phyloP scores from a whole-genome alignment of 441 rosid species.

The Metrosideros polymorpha region DNA sequence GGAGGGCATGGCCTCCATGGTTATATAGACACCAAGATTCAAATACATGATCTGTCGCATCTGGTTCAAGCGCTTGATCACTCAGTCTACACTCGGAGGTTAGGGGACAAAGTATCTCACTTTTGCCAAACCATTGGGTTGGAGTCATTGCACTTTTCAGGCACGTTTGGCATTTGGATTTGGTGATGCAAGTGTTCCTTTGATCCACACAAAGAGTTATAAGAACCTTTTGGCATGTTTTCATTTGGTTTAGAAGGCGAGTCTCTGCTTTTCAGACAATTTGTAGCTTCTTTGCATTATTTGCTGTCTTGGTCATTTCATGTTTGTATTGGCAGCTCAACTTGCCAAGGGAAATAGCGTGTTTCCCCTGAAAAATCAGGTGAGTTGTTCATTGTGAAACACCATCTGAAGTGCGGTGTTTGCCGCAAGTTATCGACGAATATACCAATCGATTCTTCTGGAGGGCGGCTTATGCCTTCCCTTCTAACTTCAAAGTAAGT shows the following conservation, averaged over 20 bases:
- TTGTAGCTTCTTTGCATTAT: background rate
- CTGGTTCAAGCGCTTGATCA: background rate
- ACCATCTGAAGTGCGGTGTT: background rate
- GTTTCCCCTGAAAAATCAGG: background rate
- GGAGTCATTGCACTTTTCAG: background rate
- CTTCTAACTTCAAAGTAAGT: background rate
- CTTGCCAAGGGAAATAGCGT: background rate
- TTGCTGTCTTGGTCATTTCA: background rate
- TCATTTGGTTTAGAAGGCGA: background rate
- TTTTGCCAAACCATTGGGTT: background rate
- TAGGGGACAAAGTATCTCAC: background rate
- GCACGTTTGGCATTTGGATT: background rate
- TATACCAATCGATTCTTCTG: background rate
- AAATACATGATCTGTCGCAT: background rate
- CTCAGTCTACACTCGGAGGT: background rate
- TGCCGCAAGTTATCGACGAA: background rate
- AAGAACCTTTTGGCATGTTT: background rate
- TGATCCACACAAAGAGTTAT: background rate
- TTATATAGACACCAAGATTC: background rate
- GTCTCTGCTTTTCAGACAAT: background rate
- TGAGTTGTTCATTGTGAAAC: background rate
- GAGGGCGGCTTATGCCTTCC: background rate
- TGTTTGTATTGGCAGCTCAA: background rate
- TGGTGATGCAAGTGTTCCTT: background rate
- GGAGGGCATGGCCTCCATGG: background rate